Evolutionary conservation across 78 protist genomes (phyloP), one percentile per base, ranked within the genome.

Genomic region (Chrysochromulina parva): DNA sequence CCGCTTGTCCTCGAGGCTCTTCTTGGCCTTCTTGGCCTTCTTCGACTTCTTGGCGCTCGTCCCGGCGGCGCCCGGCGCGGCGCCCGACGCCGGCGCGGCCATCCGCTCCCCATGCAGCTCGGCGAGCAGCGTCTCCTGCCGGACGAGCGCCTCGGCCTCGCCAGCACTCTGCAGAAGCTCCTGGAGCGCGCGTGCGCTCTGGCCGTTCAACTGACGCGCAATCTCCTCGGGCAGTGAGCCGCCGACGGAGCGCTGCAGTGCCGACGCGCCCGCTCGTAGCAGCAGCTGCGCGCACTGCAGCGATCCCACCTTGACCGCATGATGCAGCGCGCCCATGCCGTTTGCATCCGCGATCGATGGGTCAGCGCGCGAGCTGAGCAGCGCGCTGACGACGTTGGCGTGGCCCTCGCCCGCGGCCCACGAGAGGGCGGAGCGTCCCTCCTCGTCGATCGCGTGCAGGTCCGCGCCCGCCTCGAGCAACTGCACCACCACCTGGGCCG

Each of bases 391-490:
- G 55, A 38, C 80, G 47, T 5, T 13, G 17, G 4, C 80, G 80
- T 71, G 80, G n/a, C n/a, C 47, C 14, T 71, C 80, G 52, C 80
- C 28, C 52, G 80, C 80, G 3, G 80, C 80, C 80, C 80, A 71
- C 6, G 80, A 17, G 52, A 71, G 80, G 16, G 80, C 55, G 3
- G 80, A 14, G 38, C 80, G 80, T 2, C 80, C 80, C 14, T 71
- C 80, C 53, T 71, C 80, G 52, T 71, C 80, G n/a, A 71, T 13
- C 55, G 80, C 80, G 80, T 71, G 55, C 47, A 71, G 55, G 80
- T 19, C 52, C 52, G 80, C 80, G 80, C 80, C 52, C 52, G 80
- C 80, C 26, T 71, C 80, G 52, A 71, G 38, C n/a, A 71, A 52
- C 80, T 28, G 6, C 17, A 11, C 14, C 26, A 71, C 80, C 14